These are phyloP conservation scores for Tilletiaria anomala DNA, from an alignment of 1,284 basidiomycete genomes.

Conservation along the genomic window DNA sequence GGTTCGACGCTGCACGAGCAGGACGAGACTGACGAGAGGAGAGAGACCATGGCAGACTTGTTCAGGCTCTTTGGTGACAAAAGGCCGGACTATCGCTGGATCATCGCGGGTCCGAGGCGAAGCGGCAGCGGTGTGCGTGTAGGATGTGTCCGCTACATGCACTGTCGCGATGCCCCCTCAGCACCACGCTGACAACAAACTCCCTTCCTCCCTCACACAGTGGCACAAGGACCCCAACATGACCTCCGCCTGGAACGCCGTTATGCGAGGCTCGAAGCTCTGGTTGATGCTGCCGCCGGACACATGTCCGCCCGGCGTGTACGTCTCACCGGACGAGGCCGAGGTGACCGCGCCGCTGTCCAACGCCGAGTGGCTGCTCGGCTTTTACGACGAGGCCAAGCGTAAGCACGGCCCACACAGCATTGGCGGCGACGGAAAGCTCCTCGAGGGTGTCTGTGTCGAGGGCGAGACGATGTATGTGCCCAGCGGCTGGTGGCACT, in stretches of 20 bases:
- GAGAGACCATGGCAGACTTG: slow-evolving; percentile 12
- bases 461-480: slow-evolving; percentile 41
- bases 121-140: slow-evolving; percentile 26
- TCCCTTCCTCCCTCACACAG: no score
- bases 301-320: slow-evolving; percentile 41
- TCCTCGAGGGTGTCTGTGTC: slow-evolving; percentile 41
- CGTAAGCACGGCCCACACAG: slow-evolving; percentile 32
- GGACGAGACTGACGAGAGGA: no score
- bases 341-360: slow-evolving; percentile 40
- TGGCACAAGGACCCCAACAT: slow-evolving; percentile 41
- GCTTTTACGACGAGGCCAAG: slow-evolving; percentile 39
- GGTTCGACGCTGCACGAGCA: no score
- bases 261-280: slow-evolving; percentile 39
- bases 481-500: slow-evolving; percentile 37
- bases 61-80: slow-evolving; percentile 20
- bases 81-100: slow-evolving; percentile 31
- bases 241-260: slow-evolving; percentile 43
- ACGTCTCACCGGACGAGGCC: slow-evolving; percentile 38
- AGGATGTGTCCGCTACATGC: no score
- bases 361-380: slow-evolving; percentile 42
- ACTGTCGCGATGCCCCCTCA: slow-evolving; percentile 12
- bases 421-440: slow-evolving; percentile 21
- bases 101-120: slow-evolving; percentile 27
- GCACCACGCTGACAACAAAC: neutral
- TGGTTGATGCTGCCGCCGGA: slow-evolving; percentile 43